Evolutionary conservation across 1,139 yeast species (phyloP).

Genomic region (Yamadazyma jaroonii): DNA sequence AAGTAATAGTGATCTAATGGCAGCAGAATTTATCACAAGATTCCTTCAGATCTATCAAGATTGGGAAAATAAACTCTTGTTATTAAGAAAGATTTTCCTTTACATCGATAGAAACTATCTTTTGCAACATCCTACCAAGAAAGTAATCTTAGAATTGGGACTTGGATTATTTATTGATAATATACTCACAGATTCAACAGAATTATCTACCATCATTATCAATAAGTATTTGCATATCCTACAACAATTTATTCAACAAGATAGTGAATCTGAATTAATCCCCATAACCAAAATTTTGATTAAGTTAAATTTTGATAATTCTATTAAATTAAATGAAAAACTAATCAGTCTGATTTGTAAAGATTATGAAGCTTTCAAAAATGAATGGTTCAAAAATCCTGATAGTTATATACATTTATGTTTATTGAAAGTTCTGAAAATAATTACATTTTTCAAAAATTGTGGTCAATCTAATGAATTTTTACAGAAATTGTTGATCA

Average conservation of each 20-base stretch:
- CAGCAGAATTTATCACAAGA: slow-evolving; percentile 6
- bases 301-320: slow-evolving; percentile 20
- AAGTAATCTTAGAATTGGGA: slow-evolving; percentile 27
- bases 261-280: slow-evolving; percentile 9
- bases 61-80: slow-evolving; percentile 26
- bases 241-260: slow-evolving; percentile 8
- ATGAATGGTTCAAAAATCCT: slow-evolving; percentile 17
- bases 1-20: slow-evolving; percentile 1
- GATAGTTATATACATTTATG: slow-evolving; percentile 19
- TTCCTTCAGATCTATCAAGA: slow-evolving; percentile 19
- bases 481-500: slow-evolving; percentile 18
- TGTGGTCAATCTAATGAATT: slow-evolving; percentile 24
- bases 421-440: slow-evolving; percentile 16
- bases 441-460: slow-evolving; percentile 19
- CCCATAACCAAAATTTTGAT: slow-evolving; percentile 19
- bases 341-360: slow-evolving; percentile 17
- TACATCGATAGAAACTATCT: slow-evolving; percentile 37
- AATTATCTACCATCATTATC: slow-evolving; percentile 5
- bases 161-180: slow-evolving; percentile 18
- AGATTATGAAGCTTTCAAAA: slow-evolving; percentile 18
- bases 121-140: slow-evolving; percentile 27
- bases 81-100: slow-evolving; percentile 29
- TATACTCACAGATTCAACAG: slow-evolving; percentile 12
- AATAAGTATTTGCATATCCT: slow-evolving; percentile 11
- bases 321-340: slow-evolving; percentile 17